A percentile compares a stretch with the other conserved stretches of the same genome.
Evolutionary conservation across 2,329 filamentous ascomycete species (phyloP).

Genomic region (Cadophora malorum): DNA sequence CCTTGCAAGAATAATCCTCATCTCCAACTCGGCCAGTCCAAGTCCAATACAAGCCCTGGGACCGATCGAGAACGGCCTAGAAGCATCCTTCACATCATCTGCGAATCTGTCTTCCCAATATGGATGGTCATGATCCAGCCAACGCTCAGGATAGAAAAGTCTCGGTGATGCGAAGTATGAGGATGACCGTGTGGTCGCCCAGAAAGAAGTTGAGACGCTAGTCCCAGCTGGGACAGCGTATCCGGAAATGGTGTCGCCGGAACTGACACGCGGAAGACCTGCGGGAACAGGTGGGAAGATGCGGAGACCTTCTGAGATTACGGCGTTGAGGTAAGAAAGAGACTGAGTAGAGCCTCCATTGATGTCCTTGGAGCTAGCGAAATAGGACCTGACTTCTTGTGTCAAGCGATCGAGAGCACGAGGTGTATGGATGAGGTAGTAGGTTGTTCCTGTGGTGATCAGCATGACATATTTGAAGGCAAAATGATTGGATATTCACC

Average conservation of each 20-base stretch:
- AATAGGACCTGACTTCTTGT: background rate
- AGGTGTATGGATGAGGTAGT: constrained; percentile 5
- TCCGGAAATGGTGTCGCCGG: constrained; percentile 20
- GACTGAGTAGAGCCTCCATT: constrained; percentile 14
- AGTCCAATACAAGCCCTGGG: constrained; percentile 37
- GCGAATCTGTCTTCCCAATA: constrained; percentile 18
- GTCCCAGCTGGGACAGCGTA: constrained; percentile 23
- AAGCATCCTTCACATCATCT: constrained; percentile 28
- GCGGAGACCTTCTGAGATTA: constrained; percentile 24
- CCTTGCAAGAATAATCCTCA: constrained; percentile 34
- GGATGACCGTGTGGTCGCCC: constrained; percentile 12
- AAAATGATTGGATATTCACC: background rate
- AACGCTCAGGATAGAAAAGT: constrained; percentile 41
- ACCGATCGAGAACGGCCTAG: constrained; percentile 33
- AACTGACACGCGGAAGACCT: constrained; percentile 21
- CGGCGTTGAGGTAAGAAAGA: constrained; percentile 20
- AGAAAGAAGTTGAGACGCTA: constrained; percentile 18
- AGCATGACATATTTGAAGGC: background rate
- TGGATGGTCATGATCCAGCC: constrained; percentile 40
- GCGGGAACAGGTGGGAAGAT: constrained; percentile 25
- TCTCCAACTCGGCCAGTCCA: constrained; percentile 30
- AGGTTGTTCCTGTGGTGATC: background rate
- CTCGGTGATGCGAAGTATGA: constrained; percentile 39
- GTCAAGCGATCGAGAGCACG: background rate
- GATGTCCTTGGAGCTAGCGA: background rate